phyloP scores from a whole-genome alignment of 2,329 filamentous ascomycete species.

The Davidsoniella australis region DNA sequence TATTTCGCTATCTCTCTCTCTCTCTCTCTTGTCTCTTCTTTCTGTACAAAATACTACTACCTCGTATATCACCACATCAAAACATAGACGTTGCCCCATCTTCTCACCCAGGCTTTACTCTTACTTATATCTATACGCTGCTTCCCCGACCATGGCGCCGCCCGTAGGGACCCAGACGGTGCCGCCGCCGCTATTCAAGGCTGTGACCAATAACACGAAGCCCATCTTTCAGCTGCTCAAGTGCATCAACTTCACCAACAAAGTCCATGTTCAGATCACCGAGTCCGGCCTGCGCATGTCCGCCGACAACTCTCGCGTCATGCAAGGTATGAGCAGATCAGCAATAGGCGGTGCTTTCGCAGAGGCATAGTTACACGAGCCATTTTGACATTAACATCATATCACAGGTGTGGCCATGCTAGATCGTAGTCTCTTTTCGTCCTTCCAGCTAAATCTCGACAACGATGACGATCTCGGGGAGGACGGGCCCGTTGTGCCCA shows the following conservation, averaged over 20 bases:
- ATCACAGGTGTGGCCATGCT: conserved; percentile 49
- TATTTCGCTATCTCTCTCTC: neutral
- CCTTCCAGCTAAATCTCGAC: conserved; percentile 51
- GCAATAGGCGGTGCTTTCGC: too few relatives aligned
- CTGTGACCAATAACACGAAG: conserved; percentile 60
- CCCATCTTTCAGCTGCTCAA: conserved; percentile 49
- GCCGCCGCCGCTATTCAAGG: conserved; percentile 45
- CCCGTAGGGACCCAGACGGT: conserved; percentile 4
- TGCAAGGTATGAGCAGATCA: conserved; percentile 51
- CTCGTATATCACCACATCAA: neutral
- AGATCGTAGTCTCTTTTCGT: conserved; percentile 75
- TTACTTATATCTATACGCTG: neutral
- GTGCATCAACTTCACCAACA: conserved; percentile 43
- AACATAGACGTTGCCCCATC: neutral
- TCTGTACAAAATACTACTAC: neutral
- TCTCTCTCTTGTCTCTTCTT: neutral
- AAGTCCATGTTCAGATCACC: conserved; percentile 54
- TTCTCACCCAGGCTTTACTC: neutral
- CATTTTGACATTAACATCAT: neutral
- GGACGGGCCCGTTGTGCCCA: conserved; percentile 33
- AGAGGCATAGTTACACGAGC: conserved; percentile 6
- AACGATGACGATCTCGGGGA: conserved; percentile 23
- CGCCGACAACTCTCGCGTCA: conserved; percentile 72
- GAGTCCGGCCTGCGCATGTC: conserved; percentile 74
- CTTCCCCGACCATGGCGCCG: neutral